Evolutionary conservation across 2,329 filamentous ascomycete genomes (phyloP), one percentile per base, ranked within the genome.

Genomic region (Fusarium xyrophilum): DNA sequence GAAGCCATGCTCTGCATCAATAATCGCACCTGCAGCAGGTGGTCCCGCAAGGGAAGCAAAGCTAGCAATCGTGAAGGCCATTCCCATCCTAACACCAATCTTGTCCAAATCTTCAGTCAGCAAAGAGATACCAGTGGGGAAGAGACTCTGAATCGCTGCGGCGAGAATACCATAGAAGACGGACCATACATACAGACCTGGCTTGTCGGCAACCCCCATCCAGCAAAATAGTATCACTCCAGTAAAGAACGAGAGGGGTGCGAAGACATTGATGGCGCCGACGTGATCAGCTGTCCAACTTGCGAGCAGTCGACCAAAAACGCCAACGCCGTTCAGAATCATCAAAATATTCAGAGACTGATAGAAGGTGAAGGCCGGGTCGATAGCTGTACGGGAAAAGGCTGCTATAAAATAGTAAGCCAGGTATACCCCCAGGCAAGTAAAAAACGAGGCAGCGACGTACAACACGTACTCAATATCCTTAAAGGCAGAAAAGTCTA

Each of bases 71-170:
- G 83, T 86, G 46, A 88, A 88, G 1, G 82, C 79, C 86, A 88
- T 88, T 47, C 86, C 86, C 74, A 88, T 85, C 12, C 86, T 77
- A 5, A 84, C 82, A 2, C 86, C 86, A 21, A 83, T 79, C 75
- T 84, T 86, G 11, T 79, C 73, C 62, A 84, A 76, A 71, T 88
- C 85, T 8, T 79, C 79, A 4, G 84, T 86, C 60, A 88, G 77
- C 42, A 84, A 85, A 51, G 83, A 85, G 42, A 91, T 72, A 0
- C 84, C 72, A 0, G 88, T 87, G 0, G 89, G 89, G 73, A 91
- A 90, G 10, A 92, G 74, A 3, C 84, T 84, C 79, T 91, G 89
- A 40, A 91, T 85, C 0, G 82, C 86, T 1, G 87, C 88, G 0
- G 83, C 86, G 1, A 82, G 81, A 35, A 91, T 79, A 4, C 91